Evolutionary conservation across 805 yeast species (phyloP), one percentile per base, ranked within the genome.

Genomic region (Dipodascopsis tothii): DNA sequence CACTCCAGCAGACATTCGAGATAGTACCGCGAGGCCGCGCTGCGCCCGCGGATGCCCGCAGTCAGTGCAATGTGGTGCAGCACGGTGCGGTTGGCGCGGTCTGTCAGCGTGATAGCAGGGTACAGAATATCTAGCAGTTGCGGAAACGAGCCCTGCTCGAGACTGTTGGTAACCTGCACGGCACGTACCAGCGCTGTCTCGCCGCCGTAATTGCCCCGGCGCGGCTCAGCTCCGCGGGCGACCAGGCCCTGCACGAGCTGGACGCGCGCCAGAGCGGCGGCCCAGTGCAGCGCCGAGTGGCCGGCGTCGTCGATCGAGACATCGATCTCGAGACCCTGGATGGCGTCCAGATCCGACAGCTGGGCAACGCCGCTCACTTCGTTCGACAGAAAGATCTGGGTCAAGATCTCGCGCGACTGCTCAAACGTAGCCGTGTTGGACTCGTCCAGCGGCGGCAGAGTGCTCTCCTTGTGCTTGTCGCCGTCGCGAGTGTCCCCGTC

Each of bases 271-370:
- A 92, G 72, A 0, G 96, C 84, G 14, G 96, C 80, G 3, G 96
- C 94, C 94, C 97, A 84, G 63, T 92, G 99, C 45, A 92, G 70
- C 0, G 95, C 86, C 0, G 95, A 82, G 59, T 92, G 92, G 0
- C 97, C 96, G 45, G 81, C 77, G 55, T 84, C 94, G 63, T 94
- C 99, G 36, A 94, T 84, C 1, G 96, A 80, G 27, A 86, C 84
- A 57, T 86, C 92, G 40, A 88, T 70, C 46, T 77, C 74, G 30
- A 84, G 69, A 17, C 30, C 46, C 3, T 40, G n/a, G 9, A 37
- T 43, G 16, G 43, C 18, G 33, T 62, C 63, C 19, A 60, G 60
- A 18, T 58, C 56, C 14, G 60, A 56, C 11, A 66, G 60, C 14
- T 58, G 63, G 18, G 61, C 56, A 11, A 63, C 52, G 14, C 60